Evolutionary conservation across 2,329 filamentous ascomycete species (phyloP).

Genomic region (Helotiales sp.): DNA sequence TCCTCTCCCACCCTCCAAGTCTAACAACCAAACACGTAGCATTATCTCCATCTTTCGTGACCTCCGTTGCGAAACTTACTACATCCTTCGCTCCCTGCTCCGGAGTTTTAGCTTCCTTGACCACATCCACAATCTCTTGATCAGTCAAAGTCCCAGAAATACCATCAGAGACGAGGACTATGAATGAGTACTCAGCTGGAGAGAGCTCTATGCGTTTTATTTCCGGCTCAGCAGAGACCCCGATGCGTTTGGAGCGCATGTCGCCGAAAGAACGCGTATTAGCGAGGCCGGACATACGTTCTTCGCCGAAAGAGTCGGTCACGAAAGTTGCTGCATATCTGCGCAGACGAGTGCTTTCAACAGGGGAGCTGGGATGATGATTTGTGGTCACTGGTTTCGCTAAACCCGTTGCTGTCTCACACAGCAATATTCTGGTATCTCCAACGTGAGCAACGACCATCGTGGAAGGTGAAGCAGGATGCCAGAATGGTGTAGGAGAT

Average conservation of each 20-base stretch:
- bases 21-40: constrained; percentile 68
- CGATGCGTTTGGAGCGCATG: constrained; percentile 86
- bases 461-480: constrained; percentile 81
- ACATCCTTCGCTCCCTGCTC: constrained; percentile 80
- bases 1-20: constrained; percentile 68
- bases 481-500: constrained; percentile 91
- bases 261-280: constrained; percentile 96
- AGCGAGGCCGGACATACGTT: constrained; percentile 88
- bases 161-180: constrained; percentile 87
- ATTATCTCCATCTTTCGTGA: constrained; percentile 61
- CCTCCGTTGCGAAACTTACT: constrained; percentile 86
- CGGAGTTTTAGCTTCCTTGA: constrained; percentile 91
- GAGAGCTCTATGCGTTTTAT: constrained; percentile 75
- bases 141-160: constrained; percentile 83
- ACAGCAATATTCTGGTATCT: constrained; percentile 88
- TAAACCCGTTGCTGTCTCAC: constrained; percentile 78
- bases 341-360: constrained; percentile 79
- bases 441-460: constrained; percentile 88
- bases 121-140: constrained; percentile 93
- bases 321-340: constrained; percentile 86
- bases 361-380: constrained; percentile 87
- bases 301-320: constrained; percentile 95
- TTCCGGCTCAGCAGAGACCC: constrained; percentile 92
- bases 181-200: constrained; percentile 83
- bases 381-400: constrained; percentile 83